A percentile compares a stretch with the other conserved stretches of the same genome.
These are phyloP conservation scores for Ichthyophonus hoferi DNA, from an alignment of 208 protist species.

Conservation along the genomic window DNA sequence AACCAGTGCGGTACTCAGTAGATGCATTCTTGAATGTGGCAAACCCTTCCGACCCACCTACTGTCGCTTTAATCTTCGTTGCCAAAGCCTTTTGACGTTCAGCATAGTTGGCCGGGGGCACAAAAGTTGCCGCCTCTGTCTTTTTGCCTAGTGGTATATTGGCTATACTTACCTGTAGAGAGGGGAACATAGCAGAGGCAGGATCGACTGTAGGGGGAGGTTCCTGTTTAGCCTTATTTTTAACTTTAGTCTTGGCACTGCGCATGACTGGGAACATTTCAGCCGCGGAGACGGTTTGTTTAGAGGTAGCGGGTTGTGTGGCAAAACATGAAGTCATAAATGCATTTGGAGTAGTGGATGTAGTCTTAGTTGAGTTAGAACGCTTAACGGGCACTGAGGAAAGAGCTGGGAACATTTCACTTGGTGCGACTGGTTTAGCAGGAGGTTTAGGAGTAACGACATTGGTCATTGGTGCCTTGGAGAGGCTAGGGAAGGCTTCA, in stretches of 20 bases:
- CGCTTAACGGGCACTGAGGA: not conserved
- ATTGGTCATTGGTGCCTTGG: not conserved
- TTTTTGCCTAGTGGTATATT: too few relatives aligned
- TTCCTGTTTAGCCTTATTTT: too few relatives aligned
- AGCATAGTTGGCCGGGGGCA: constrained; percentile 20
- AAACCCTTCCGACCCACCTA: not conserved
- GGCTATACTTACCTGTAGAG: too few relatives aligned
- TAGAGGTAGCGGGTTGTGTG: too few relatives aligned
- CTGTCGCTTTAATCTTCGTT: not conserved
- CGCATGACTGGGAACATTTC: too few relatives aligned
- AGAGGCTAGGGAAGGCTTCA: not conserved
- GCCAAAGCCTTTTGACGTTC: constrained; percentile 5
- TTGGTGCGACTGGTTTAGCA: not conserved
- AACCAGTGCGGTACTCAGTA: not conserved
- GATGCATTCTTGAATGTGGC: not conserved
- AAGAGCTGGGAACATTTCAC: not conserved
- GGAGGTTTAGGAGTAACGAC: not conserved
- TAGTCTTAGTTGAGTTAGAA: not conserved
- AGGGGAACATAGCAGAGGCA: too few relatives aligned
- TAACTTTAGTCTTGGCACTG: too few relatives aligned
- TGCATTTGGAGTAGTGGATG: too few relatives aligned
- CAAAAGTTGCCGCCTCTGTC: too few relatives aligned
- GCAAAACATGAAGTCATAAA: too few relatives aligned
- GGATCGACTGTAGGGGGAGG: too few relatives aligned
- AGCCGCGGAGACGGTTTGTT: too few relatives aligned